Evolutionary conservation across 1,139 yeast genomes (phyloP).

Genomic region (Protomyces inouyei): DNA sequence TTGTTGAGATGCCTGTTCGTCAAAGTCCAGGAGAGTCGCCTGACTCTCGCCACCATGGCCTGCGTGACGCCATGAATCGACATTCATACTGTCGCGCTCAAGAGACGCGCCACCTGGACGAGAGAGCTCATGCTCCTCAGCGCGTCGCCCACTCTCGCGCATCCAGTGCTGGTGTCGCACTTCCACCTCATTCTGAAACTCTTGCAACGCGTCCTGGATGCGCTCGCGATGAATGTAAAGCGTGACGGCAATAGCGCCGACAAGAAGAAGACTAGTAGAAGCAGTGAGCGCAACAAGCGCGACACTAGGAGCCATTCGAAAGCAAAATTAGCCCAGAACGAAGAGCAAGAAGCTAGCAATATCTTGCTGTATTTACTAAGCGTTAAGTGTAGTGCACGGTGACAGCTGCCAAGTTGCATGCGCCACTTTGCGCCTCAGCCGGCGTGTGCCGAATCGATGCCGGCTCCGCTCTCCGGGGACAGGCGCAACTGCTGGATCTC

Average conservation of each 20-base stretch:
- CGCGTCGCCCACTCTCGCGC: neutral
- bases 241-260: neutral
- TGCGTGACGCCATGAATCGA: too few species aligned
- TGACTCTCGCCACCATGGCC: neutral
- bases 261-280: neutral
- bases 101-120: neutral
- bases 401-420: too few species aligned
- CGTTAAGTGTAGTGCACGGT: too few species aligned
- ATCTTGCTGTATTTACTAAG: too few species aligned
- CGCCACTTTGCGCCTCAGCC: too few species aligned
- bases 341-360: too few species aligned
- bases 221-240: neutral
- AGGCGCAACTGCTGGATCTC: too few species aligned
- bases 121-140: neutral
- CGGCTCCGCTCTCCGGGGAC: too few species aligned
- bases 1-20: neutral
- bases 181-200: neutral
- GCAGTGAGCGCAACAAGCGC: neutral
- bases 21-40: neutral
- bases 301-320: neutral
- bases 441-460: too few species aligned
- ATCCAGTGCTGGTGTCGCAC: neutral
- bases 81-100: neutral
- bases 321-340: too few species aligned
- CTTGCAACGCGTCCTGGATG: neutral